These are phyloP conservation scores for Vachellia collinsii DNA, from an alignment of 306 rosid genomes.

Conservation along the genomic window DNA sequence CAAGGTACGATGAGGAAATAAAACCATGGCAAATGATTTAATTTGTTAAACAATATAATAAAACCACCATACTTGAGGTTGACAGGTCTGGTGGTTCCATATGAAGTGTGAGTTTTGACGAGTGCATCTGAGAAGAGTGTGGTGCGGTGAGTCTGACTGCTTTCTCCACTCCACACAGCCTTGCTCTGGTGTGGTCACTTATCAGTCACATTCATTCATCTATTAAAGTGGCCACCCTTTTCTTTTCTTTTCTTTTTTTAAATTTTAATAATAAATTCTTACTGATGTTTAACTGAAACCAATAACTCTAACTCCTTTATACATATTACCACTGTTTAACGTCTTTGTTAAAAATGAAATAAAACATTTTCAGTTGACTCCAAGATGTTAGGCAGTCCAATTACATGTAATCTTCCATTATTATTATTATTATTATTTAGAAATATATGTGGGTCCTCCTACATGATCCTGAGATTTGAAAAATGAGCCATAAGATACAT, in stretches of 20 bases:
- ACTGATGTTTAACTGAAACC: neutral
- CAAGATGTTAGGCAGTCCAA: neutral
- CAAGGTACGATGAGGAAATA: neutral
- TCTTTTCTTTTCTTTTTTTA: too few species aligned
- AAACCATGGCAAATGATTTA: neutral
- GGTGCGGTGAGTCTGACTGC: constrained; percentile 30
- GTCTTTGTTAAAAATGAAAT: neutral
- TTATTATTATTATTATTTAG: too few species aligned
- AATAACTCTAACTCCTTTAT: neutral
- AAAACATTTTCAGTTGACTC: constrained; percentile 8
- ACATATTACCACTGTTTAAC: neutral
- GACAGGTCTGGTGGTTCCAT: neutral
- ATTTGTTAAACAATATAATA: too few species aligned
- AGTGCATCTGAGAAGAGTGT: constrained; percentile 21
- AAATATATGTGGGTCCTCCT: neutral
- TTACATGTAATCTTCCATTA: neutral
- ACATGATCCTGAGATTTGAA: neutral
- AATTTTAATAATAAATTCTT: neutral
- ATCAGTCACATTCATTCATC: neutral
- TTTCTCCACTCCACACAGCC: constrained; percentile 38
- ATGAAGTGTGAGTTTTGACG: constrained; percentile 25
- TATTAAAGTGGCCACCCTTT: neutral
- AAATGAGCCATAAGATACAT: neutral
- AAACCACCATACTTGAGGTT: neutral
- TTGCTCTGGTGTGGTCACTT: constrained; percentile 10